These are phyloP conservation scores for Leccinum insolens DNA, from an alignment of 1,284 basidiomycete species.

Conservation along the genomic window DNA sequence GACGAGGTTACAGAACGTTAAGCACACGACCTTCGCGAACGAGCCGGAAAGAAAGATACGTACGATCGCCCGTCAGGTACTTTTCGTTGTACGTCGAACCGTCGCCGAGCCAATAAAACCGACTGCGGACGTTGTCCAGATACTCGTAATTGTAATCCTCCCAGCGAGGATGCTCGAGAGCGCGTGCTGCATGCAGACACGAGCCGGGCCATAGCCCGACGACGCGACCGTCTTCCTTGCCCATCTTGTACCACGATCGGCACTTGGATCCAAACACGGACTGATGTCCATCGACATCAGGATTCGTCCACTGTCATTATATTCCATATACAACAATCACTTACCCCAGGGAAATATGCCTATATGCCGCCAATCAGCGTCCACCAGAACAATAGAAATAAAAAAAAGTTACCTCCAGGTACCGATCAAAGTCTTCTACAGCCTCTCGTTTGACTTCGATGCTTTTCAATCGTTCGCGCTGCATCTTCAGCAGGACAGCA, in stretches of 20 bases:
- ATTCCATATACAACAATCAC: neutral
- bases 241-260: slow-evolving; percentile 41
- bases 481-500: slow-evolving; percentile 56
- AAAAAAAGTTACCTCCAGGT: slow-evolving; percentile 42
- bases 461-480: slow-evolving; percentile 60
- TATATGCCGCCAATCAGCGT: slow-evolving; percentile 20
- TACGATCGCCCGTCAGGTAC: slow-evolving; percentile 48
- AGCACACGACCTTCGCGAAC: no score
- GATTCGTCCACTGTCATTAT: no score
- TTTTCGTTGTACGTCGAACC: slow-evolving; percentile 52
- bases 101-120: slow-evolving; percentile 63
- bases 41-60: slow-evolving; percentile 25
- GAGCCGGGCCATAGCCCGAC: slow-evolving; percentile 66
- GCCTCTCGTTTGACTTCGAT: slow-evolving; percentile 60
- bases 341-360: slow-evolving; percentile 52
- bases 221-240: slow-evolving; percentile 58
- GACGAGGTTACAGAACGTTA: no score
- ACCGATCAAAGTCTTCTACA: slow-evolving; percentile 61
- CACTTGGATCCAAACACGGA: slow-evolving; percentile 63
- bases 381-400: neutral
- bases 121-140: slow-evolving; percentile 45
- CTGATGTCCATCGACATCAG: slow-evolving; percentile 31
- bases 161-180: slow-evolving; percentile 60
- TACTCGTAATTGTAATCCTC: slow-evolving; percentile 64
- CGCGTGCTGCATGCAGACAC: slow-evolving; percentile 51